Base-by-base conservation (phyloP, 345 rosid species). In the Linum trigynum region DNA sequence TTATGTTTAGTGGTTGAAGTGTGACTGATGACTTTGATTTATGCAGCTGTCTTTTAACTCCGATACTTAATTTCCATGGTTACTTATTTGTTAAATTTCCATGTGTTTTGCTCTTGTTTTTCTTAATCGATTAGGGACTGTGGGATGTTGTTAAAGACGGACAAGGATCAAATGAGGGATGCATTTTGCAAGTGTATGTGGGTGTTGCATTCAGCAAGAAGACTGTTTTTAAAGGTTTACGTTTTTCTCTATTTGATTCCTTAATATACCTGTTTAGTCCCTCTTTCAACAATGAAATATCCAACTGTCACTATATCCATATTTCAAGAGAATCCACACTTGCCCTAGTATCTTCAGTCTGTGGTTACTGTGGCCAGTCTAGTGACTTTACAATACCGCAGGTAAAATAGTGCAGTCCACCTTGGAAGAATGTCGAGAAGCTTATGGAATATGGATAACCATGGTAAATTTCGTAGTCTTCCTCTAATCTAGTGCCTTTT, bases 401-500 rank as follows among this genome's bases (percentile, higher is more conserved):
- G 99, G 92, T 53, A 90, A 85, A 78, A 94, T 94, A 74, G 81
- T 94, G 82, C 90, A 88, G 80, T 86, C 96, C 71, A 86, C 97
- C 57, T 14, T 85, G 79, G 96, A 88, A 65, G 96, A 90, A 74
- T 90, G 97, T 69, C 81, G 80, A 64, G 97, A 90, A 78, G 86
- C 88, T 66, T 86, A 85, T 80, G 89, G 79, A 72, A 67, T 66
- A 61, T 88, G 92, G 96, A 74, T 86, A 72, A 72, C 71, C 57
- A 82, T 86, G 97, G 99, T 86, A 15, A 82, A 39, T 43, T 16
- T 58, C 42, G 16, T 56, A 1, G 2, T 70, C 59, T 58, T 23
- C 32, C 38, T 14, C 38, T 40, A 32, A 38, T 61, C 39, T 35
- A 56, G 38, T 55, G 42, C 39, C 55, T 43, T 65, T 60, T 71